A percentile compares a stretch with the other conserved stretches of the same genome.
Conservation (phyloP, 768 basidiomycete genomes). For the Xerocomus spinulosus region DNA sequence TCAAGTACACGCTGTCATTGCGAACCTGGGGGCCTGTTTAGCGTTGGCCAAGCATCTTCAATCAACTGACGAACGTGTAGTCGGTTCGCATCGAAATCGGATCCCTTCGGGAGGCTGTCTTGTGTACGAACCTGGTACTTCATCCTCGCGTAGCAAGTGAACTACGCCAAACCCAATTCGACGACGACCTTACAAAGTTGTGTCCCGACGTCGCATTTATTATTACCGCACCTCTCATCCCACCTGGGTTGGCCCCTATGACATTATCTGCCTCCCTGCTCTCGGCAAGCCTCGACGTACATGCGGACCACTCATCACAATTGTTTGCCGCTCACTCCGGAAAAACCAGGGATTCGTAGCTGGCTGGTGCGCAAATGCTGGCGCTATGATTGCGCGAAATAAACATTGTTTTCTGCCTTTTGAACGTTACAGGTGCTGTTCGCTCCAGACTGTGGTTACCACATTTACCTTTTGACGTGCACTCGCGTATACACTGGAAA, state of each 20-base stretch:
- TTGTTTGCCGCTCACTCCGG: too few relatives aligned
- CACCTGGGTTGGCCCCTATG: slow-evolving; percentile 35
- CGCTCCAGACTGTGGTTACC: slow-evolving; percentile 30
- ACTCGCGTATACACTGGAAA: slow-evolving; percentile 34
- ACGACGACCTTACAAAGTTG: slow-evolving; percentile 15
- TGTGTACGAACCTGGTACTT: slow-evolving; percentile 31
- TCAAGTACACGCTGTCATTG: slow-evolving; percentile 23
- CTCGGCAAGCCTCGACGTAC: slow-evolving; percentile 41
- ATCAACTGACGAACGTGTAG: slow-evolving; percentile 14
- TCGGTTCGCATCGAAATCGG: slow-evolving; percentile 18
- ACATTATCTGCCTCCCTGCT: slow-evolving; percentile 35
- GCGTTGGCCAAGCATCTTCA: slow-evolving; percentile 1
- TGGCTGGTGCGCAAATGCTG: too few relatives aligned
- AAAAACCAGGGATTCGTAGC: slow-evolving; percentile 39
- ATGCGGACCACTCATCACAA: slow-evolving; percentile 37
- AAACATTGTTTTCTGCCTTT: slow-evolving; percentile 34
- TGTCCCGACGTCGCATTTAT: slow-evolving; percentile 31
- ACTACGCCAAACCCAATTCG: slow-evolving; percentile 17
- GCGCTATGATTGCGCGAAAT: too few relatives aligned
- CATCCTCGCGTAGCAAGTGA: slow-evolving; percentile 35
- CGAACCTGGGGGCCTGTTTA: slow-evolving; percentile 5
- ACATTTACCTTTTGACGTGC: slow-evolving; percentile 34
- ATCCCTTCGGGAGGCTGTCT: slow-evolving; percentile 9
- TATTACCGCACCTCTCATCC: slow-evolving; percentile 40
- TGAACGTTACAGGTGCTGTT: slow-evolving; percentile 34